phyloP scores from a whole-genome alignment of 2,329 filamentous ascomycete genomes.

The Trichophyton schoenleinii region DNA sequence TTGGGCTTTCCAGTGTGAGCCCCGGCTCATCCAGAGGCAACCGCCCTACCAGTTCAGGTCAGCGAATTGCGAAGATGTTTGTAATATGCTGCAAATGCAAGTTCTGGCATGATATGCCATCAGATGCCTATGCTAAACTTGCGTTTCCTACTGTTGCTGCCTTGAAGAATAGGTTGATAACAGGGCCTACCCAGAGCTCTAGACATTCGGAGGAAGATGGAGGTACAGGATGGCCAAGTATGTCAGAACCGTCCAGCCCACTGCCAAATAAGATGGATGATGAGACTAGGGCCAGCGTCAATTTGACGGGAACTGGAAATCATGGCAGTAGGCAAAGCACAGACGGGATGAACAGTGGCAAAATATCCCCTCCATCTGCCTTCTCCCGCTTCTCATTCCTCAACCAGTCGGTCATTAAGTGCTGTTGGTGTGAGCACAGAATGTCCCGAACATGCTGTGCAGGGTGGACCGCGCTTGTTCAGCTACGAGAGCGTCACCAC shows the following conservation, averaged over 20 bases:
- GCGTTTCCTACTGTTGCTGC: slow-evolving; percentile 16
- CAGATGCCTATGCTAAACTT: slow-evolving; percentile 27
- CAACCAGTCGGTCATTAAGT: slow-evolving; percentile 29
- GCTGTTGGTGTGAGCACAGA: slow-evolving; percentile 59
- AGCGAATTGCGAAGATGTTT: slow-evolving; percentile 27
- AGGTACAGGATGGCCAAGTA: not conserved
- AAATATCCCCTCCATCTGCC: not conserved
- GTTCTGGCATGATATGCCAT: slow-evolving; percentile 33
- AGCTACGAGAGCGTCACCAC: slow-evolving; percentile 48
- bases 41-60: not conserved
- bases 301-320: not conserved
- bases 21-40: not conserved
- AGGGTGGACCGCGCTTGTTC: slow-evolving; percentile 54
- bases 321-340: not conserved
- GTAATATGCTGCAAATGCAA: slow-evolving; percentile 34
- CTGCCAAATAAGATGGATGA: not conserved
- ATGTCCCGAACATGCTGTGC: slow-evolving; percentile 59
- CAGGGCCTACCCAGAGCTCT: not conserved
- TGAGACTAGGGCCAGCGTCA: not conserved
- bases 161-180: not conserved
- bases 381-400: not conserved
- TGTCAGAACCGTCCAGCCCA: not conserved
- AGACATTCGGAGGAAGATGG: not conserved
- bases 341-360: not conserved
- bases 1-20: not conserved